Conservation (phyloP, 2,329 filamentous ascomycete species). For the Simplicillium aogashimaense region DNA sequence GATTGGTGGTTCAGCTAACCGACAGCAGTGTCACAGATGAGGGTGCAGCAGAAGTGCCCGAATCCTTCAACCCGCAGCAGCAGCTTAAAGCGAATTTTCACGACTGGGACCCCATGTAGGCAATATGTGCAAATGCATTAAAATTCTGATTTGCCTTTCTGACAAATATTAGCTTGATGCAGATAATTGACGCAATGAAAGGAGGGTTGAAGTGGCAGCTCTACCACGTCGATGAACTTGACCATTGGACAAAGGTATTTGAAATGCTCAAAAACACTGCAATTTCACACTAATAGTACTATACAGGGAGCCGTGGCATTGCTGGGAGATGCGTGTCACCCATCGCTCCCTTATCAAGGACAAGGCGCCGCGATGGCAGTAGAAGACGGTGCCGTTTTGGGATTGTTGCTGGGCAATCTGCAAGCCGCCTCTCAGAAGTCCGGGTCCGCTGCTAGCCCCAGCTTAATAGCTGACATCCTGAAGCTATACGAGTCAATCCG, state of each 20-base stretch:
- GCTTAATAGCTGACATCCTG: not conserved
- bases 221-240: conserved; percentile 1
- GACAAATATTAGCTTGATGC: not conserved
- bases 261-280: not conserved
- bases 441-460: not conserved
- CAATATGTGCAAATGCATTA: not conserved
- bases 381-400: conserved; percentile 11
- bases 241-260: conserved; percentile 2
- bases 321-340: not conserved
- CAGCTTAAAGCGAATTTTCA: conserved; percentile 1
- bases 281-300: not conserved
- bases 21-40: conserved; percentile 1
- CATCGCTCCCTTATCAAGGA: conserved; percentile 11
- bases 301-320: not conserved
- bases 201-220: conserved; percentile 2
- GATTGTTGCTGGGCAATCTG: conserved; percentile 13
- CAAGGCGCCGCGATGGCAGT: conserved; percentile 13
- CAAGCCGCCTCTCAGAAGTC: not conserved
- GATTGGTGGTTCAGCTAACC: not conserved
- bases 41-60: not conserved
- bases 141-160: not conserved
- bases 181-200: not conserved
- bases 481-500: not conserved
- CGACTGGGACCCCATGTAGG: conserved; percentile 2
- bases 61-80: not conserved